Evolutionary conservation across 495 filamentous ascomycete genomes (phyloP), one percentile per base, ranked within the genome.

Genomic region (Aspergillus incahuasiensis): DNA sequence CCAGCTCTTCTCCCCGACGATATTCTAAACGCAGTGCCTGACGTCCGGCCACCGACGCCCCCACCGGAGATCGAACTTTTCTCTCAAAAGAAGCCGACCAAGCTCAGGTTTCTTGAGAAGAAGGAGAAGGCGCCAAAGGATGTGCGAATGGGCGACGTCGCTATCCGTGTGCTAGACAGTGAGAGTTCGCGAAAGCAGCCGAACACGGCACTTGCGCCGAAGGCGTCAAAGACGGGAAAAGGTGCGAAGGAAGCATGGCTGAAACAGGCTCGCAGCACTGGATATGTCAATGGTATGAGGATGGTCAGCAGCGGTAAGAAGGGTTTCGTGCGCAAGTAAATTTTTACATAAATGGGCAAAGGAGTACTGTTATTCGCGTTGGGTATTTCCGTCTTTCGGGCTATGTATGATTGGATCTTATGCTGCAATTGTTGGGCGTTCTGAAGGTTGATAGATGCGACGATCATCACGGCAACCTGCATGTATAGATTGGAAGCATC

Each of bases 61-160:
- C 72, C 73, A 5, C 57, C 63, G 12, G 66, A 68, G 54, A 59
- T 63, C 42, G 49, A 56, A 12, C 63, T 63, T 25, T 41, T 55
- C 25, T 47, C 63, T 30, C 65, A 65, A 16, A 70, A 59, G 24
- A 73, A 68, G 51, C 63, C 70, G 19, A 79, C 71, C 51, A 80
- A 79, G 51, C 67, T 80, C 46, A 74, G 73, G 30, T 79, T 83
- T 52, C 62, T 82, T 39, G 76, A 82, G 21, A 72, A 70, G 42
- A 64, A 66, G 11, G 74, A 82, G 48, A 79, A 77, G 54, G 68
- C 72, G 12, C 71, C 79, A 34, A 84, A 81, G 68, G 81, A 84
- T 61, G 61, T 84, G 35, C 74, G 69, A 50, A 72, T 73, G 48
- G 80, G 79, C 8, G 70, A 75, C 41, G 65, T 83, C 35, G 78